Evolutionary conservation across 768 basidiomycete species (phyloP).

Genomic region (Lactifluus piperatus): DNA sequence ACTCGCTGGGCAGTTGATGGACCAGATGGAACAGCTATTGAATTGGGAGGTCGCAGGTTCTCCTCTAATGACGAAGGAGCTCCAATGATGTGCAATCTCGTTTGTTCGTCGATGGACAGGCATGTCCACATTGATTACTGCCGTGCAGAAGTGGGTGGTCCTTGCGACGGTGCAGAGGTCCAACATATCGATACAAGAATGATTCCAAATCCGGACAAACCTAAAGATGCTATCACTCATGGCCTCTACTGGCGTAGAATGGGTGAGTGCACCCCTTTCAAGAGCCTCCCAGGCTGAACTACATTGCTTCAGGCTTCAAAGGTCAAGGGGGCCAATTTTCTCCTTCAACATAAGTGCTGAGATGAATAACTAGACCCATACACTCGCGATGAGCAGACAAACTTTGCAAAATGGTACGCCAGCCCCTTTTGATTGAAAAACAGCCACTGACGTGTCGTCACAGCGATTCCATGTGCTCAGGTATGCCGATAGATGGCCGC

Average conservation of each 20-base stretch:
- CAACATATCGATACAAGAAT: constrained; percentile 38
- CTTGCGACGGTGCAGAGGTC: constrained; percentile 36
- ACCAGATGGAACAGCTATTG: constrained; percentile 39
- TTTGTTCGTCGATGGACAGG: constrained; percentile 48
- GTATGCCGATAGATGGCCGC: constrained; percentile 24
- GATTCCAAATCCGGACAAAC: constrained; percentile 36
- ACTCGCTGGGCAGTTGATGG: constrained; percentile 51
- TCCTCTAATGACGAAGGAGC: constrained; percentile 47
- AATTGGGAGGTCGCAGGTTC: constrained; percentile 49
- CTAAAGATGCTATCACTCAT: constrained; percentile 50
- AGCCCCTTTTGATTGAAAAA: neutral
- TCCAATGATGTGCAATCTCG: constrained; percentile 53
- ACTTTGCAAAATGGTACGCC: constrained; percentile 46
- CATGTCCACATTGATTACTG: constrained; percentile 52
- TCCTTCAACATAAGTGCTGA: neutral
- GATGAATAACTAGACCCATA: constrained; percentile 41
- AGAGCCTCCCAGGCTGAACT: neutral
- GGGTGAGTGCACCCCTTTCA: constrained; percentile 31
- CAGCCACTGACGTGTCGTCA: neutral
- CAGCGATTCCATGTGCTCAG: constrained; percentile 45
- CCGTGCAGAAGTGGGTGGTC: constrained; percentile 29
- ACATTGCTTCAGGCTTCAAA: constrained; percentile 39
- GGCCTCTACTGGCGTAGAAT: constrained; percentile 48
- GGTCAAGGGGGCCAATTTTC: constrained; percentile 25
- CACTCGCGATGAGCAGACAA: constrained; percentile 42